Conservation (phyloP, 2,329 filamentous ascomycete genomes). For the Geosmithia flava region DNA sequence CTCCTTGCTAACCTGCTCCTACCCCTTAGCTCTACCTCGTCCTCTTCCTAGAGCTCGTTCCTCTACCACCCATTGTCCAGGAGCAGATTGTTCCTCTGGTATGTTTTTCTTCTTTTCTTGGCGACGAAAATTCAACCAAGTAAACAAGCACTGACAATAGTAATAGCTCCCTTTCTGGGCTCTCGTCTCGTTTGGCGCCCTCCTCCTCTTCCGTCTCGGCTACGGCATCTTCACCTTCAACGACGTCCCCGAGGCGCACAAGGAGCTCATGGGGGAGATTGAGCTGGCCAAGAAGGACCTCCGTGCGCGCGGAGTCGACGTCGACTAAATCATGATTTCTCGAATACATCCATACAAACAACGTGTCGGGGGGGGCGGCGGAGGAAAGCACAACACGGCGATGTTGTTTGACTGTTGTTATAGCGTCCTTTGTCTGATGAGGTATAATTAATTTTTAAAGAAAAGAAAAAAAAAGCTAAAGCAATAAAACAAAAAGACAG, state of each 20-base stretch:
- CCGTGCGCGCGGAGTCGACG: slow-evolving; percentile 60
- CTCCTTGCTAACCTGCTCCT: slow-evolving; percentile 5
- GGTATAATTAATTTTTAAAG: too few species aligned
- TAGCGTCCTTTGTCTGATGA: too few species aligned
- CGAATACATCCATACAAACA: background rate
- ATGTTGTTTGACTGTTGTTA: too few species aligned
- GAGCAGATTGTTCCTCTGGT: slow-evolving; percentile 82
- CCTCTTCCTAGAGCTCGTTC: slow-evolving; percentile 72
- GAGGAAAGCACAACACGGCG: too few species aligned
- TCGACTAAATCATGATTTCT: slow-evolving; percentile 42
- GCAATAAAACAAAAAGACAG: too few species aligned
- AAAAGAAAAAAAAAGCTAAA: too few species aligned
- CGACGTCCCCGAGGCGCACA: slow-evolving; percentile 83
- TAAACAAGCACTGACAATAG: background rate
- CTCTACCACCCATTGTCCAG: slow-evolving; percentile 66
- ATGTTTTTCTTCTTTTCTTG: slow-evolving; percentile 23
- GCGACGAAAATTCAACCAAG: background rate
- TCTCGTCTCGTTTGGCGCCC: slow-evolving; percentile 81
- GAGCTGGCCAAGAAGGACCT: slow-evolving; percentile 64
- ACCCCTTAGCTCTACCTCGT: slow-evolving; percentile 70
- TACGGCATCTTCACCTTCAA: slow-evolving; percentile 93
- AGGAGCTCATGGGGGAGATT: slow-evolving; percentile 80
- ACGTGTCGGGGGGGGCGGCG: too few species aligned
- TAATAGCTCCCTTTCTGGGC: slow-evolving; percentile 81
- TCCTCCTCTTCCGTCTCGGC: slow-evolving; percentile 83